phyloP scores from a whole-genome alignment of 192 early-diverging fungal species.

The Coemansia sp. region DNA sequence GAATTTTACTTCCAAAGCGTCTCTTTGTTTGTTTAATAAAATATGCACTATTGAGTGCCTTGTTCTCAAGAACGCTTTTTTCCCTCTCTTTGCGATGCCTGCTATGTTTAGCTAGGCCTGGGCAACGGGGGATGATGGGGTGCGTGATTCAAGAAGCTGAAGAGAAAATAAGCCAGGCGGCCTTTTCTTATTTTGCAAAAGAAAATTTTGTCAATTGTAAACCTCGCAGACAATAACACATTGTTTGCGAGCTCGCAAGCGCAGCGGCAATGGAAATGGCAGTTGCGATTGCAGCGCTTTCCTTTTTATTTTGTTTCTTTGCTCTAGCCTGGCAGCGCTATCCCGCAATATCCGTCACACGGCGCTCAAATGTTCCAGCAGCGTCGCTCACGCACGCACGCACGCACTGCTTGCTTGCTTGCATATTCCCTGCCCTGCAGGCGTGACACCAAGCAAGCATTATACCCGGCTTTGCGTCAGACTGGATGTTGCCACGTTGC shows the following conservation, averaged over 20 bases:
- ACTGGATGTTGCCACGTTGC: not conserved
- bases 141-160: not conserved
- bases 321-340: not conserved
- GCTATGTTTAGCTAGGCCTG: not conserved
- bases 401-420: not conserved
- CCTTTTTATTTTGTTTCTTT: not conserved
- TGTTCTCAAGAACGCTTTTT: not conserved
- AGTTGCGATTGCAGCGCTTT: no score
- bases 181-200: not conserved
- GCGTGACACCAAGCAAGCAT: not conserved
- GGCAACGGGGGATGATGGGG: not conserved
- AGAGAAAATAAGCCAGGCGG: not conserved
- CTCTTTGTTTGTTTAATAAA: slow-evolving; percentile 6
- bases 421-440: not conserved
- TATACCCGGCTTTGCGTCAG: not conserved
- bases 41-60: slow-evolving; percentile 6
- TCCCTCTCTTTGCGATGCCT: not conserved
- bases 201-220: not conserved
- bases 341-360: not conserved
- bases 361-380: not conserved
- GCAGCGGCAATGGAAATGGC: not conserved
- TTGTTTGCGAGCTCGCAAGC: not conserved
- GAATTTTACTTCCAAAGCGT: slow-evolving; percentile 6
- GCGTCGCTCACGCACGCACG: not conserved
- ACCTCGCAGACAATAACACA: not conserved